A percentile compares a stretch with the other conserved stretches of the same genome.
These are phyloP conservation scores for Neofusicoccum ribis DNA, from an alignment of 2,329 filamentous ascomycete species.

Conservation along the genomic window DNA sequence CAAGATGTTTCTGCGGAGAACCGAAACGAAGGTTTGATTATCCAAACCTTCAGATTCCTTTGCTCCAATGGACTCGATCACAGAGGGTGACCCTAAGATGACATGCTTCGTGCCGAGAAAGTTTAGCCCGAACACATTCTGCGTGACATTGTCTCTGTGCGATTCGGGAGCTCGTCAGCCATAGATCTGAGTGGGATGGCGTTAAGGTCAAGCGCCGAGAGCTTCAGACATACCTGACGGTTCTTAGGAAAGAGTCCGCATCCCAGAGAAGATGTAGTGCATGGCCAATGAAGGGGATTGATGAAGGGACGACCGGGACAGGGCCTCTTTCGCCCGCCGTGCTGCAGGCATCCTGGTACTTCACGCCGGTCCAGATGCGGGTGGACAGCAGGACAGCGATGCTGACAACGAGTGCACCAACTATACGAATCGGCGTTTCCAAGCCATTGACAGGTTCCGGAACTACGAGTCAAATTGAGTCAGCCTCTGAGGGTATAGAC, in stretches of 20 bases:
- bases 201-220: background rate
- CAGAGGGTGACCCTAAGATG: background rate
- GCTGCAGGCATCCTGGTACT: constrained; percentile 29
- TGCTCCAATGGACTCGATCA: background rate
- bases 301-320: constrained; percentile 58
- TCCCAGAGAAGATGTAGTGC: constrained; percentile 50
- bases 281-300: constrained; percentile 60
- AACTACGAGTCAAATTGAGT: background rate
- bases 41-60: background rate
- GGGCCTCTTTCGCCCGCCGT: constrained; percentile 35
- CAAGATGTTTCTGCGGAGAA: constrained; percentile 11
- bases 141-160: constrained; percentile 5
- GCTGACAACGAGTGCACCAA: background rate
- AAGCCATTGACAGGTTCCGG: background rate
- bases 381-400: constrained; percentile 29
- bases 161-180: constrained; percentile 21
- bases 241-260: constrained; percentile 46
- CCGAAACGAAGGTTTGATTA: background rate
- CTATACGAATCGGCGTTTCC: background rate
- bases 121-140: constrained; percentile 11
- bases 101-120: constrained; percentile 22
- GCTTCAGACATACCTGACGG: constrained; percentile 38
- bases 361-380: constrained; percentile 25
- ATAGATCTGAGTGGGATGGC: constrained; percentile 4
- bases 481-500: background rate